Percentiles rank a stretch among this genome's conserved stretches.
These are phyloP conservation scores for Nannizziopsis arthrosporioides DNA, from an alignment of 2,329 filamentous ascomycete species.

Conservation along the genomic window DNA sequence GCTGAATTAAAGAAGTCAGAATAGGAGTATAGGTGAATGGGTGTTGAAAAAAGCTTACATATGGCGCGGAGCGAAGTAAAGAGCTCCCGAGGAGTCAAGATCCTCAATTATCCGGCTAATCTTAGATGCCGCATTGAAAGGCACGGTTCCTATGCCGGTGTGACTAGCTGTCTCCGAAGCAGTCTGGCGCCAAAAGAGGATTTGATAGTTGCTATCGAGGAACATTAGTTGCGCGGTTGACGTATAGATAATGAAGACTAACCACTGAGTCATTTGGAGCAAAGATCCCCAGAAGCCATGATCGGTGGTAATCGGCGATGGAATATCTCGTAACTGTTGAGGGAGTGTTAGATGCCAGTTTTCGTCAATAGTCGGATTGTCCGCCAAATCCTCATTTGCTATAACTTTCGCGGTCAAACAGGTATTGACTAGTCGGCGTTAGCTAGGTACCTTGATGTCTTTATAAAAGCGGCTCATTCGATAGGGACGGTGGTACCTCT, in stretches of 20 bases:
- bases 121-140: constrained; percentile 3
- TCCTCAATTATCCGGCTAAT: constrained; percentile 18
- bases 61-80: constrained; percentile 4
- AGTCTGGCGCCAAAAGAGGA: background rate
- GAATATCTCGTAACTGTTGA: background rate
- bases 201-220: constrained; percentile 1
- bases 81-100: constrained; percentile 15
- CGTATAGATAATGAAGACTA: background rate
- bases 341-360: background rate
- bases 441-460: no score
- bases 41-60: constrained; percentile 13
- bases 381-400: background rate
- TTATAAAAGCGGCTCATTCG: no score
- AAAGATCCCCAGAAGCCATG: background rate
- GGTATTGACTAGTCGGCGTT: no score
- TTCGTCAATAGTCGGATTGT: background rate
- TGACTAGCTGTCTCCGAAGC: background rate
- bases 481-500: background rate
- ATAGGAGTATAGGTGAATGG: background rate
- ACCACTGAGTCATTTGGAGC: background rate
- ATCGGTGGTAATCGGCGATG: background rate
- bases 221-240: background rate
- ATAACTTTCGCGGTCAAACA: no score
- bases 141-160: background rate
- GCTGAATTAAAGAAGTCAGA: background rate